These are phyloP conservation scores for Solanum medicagineum DNA, from an alignment of 257 asterid genomes.

Conservation along the genomic window DNA sequence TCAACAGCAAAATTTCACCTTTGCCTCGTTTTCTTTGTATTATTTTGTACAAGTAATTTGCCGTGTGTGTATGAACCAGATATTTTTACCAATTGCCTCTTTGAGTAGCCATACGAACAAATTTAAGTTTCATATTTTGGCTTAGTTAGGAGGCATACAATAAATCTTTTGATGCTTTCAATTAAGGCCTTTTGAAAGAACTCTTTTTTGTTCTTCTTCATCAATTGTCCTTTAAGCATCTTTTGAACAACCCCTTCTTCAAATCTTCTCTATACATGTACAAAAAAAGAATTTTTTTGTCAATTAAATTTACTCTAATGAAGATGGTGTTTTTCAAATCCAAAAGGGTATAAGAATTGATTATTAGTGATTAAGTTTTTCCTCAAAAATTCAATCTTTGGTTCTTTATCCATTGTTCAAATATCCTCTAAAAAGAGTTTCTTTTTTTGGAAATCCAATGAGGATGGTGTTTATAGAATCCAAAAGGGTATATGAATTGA, in stretches of 20 bases:
- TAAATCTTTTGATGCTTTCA: neutral
- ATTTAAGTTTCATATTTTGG: slow-evolving; percentile 3
- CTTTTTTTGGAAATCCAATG: neutral
- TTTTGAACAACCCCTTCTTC: neutral
- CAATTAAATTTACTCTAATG: no score
- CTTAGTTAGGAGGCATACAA: slow-evolving; percentile 15
- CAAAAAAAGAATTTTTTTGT: neutral
- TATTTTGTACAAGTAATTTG: neutral
- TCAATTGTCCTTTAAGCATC: slow-evolving; percentile 4
- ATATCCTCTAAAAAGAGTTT: no score
- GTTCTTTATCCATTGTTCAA: neutral
- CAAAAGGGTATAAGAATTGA: neutral
- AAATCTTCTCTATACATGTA: neutral
- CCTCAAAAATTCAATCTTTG: neutral
- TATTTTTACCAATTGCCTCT: neutral
- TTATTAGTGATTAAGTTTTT: neutral
- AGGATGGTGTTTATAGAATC: neutral
- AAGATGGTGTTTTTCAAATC: neutral
- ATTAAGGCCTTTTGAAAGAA: neutral
- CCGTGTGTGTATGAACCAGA: neutral
- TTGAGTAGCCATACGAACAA: slow-evolving; percentile 15
- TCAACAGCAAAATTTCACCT: neutral
- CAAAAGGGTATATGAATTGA: neutral
- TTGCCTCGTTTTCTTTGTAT: neutral
- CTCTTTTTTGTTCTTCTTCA: neutral